These are phyloP conservation scores for Taphrina communis DNA, from an alignment of 1,139 yeast genomes.

Conservation along the genomic window DNA sequence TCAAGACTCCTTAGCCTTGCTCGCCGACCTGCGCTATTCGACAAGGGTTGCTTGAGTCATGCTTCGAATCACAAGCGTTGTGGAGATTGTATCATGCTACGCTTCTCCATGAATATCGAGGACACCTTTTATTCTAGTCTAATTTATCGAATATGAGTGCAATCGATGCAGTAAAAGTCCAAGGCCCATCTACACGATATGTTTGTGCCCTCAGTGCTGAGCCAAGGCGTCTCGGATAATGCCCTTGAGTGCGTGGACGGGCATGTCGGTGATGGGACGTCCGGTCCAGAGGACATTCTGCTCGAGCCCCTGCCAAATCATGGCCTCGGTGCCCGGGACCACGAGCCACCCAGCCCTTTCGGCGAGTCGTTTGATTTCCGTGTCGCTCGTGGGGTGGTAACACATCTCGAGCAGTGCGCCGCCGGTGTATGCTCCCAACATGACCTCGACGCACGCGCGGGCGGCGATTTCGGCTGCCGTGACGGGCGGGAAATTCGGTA, in stretches of 20 bases:
- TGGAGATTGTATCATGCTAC: no score
- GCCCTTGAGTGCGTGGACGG: constrained; percentile 15
- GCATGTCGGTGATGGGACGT: constrained; percentile 8
- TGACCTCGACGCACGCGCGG: constrained; percentile 59
- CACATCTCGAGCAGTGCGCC: constrained; percentile 84
- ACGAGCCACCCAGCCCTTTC: constrained; percentile 65
- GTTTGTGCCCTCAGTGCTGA: background rate
- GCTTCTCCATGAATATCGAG: no score
- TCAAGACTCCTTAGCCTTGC: background rate
- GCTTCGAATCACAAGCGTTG: no score
- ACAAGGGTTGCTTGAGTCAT: background rate
- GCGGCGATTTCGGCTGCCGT: constrained; percentile 68
- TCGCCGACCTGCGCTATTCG: no score
- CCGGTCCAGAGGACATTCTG: constrained; percentile 84
- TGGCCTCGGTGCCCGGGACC: constrained; percentile 86
- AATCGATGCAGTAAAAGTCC: no score
- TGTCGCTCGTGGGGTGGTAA: constrained; percentile 83
- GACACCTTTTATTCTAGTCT: no score
- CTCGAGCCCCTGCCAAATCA: constrained; percentile 86
- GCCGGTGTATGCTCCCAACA: constrained; percentile 50
- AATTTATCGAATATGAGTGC: no score
- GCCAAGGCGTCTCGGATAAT: background rate
- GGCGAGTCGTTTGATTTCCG: constrained; percentile 74
- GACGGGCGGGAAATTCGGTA: constrained; percentile 57
- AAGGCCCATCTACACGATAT: no score